Conservation (phyloP, 106 monocot genomes). For the Phalaenopsis aphrodite region DNA sequence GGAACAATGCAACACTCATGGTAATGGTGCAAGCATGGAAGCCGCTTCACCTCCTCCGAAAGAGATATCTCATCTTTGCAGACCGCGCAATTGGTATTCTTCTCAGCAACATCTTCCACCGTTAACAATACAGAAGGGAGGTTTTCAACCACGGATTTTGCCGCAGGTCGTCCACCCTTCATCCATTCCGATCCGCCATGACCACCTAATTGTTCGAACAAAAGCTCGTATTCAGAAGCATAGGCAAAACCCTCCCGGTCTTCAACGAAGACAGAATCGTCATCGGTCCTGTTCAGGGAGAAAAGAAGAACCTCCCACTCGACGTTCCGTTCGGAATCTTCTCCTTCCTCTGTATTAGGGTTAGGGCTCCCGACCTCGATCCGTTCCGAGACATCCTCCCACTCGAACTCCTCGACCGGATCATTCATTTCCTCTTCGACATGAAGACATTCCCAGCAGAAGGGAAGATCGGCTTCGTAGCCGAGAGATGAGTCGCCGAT, state of each 20-base stretch:
- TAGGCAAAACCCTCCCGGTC: slow-evolving; percentile 63
- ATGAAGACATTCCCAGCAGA: slow-evolving; percentile 58
- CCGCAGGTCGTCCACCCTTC: slow-evolving; percentile 58
- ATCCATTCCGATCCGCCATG: slow-evolving; percentile 21
- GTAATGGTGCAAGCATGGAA: slow-evolving; percentile 72
- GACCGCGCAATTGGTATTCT: slow-evolving; percentile 43
- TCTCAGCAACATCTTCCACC: slow-evolving; percentile 28
- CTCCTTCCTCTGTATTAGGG: slow-evolving; percentile 1
- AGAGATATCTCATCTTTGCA: slow-evolving; percentile 63
- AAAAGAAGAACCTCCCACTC: slow-evolving; percentile 34
- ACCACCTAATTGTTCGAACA: slow-evolving; percentile 60
- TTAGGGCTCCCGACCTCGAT: slow-evolving; percentile 2
- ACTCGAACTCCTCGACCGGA: slow-evolving; percentile 51
- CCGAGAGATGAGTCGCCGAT: slow-evolving; percentile 5
- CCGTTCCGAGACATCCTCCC: slow-evolving; percentile 67
- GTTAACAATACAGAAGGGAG: slow-evolving; percentile 49
- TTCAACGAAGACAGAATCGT: slow-evolving; percentile 26
- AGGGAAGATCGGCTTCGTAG: slow-evolving; percentile 11
- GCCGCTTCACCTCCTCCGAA: slow-evolving; percentile 48
- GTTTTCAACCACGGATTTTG: slow-evolving; percentile 47
- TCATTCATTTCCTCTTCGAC: slow-evolving; percentile 36
- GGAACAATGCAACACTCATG: slow-evolving; percentile 83
- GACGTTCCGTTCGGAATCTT: slow-evolving; percentile 15
- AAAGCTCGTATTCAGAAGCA: slow-evolving; percentile 35
- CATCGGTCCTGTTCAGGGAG: not conserved